Base-by-base conservation (phyloP, 116 monocot genomes). In the Iris pallida region DNA sequence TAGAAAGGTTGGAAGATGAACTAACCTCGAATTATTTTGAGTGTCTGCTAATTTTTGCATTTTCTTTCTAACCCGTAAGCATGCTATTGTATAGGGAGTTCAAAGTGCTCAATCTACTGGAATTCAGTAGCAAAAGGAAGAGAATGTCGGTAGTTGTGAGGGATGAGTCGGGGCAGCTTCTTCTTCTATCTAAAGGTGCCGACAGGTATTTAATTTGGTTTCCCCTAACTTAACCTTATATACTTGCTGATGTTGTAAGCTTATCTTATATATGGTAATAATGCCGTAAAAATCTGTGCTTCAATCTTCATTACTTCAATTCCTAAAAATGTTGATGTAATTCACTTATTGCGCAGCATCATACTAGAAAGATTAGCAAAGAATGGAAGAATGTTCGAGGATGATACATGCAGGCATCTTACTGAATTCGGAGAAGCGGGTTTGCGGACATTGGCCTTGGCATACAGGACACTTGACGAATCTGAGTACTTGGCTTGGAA, bases 91-190 rank as follows among this genome's bases (percentile, higher is more conserved):
- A 14, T 59, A 82, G 82, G 66, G 82, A 82, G 74, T 82, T 69
- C 77, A 82, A 70, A 70, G 16, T 82, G 65, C 78, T 82, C 53
- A 82, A 82, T 78, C 65, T 82, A 15, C 73, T 82, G 53, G 82
- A 82, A 61, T 82, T 82, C 56, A 82, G 59, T 70, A 82, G 82
- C 70, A 78, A 82, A 71, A 73, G 82, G 65, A 82, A 82, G 61
- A 72, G 82, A 64, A 82, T 82, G 82, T 82, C 82, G 6, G 82
- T 82, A 10, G 73, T 82, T 69, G 73, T 82, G 10, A 64, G 59
- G 43, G 74, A 82, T 66, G 78, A 82, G 16, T 42, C 59, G 0
- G 82, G 82, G 65, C 63, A 82, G 47, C 69, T 82, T 61, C 70
- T 82, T 64, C 78, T 82, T 18, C 60, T 82, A 8, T 82, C 74